Conservation (phyloP, 2,329 filamentous ascomycete genomes). For the Pseudogymnoascus sp. region DNA sequence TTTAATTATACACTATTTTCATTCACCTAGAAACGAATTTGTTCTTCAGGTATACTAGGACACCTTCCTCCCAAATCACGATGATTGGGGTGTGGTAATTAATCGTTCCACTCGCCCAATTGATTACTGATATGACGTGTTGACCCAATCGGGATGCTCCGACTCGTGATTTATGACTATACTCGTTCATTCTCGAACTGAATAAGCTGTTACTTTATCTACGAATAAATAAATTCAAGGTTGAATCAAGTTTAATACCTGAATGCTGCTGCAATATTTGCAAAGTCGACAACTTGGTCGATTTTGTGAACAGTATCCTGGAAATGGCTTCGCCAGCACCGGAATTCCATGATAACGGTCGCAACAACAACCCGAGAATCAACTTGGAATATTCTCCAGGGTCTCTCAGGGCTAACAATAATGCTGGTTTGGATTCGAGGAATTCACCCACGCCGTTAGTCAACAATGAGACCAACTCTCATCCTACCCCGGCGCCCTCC, state of each 20-base stretch:
- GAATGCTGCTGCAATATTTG: neutral
- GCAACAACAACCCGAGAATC: neutral
- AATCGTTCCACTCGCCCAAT: neutral
- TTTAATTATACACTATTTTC: neutral
- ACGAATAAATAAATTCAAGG: neutral
- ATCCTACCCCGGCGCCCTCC: neutral
- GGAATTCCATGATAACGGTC: neutral
- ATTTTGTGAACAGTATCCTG: neutral
- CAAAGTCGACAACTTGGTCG: neutral
- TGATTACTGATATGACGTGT: slow-evolving; percentile 3
- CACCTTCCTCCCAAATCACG: neutral
- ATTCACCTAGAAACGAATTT: neutral
- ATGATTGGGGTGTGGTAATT: neutral
- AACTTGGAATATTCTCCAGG: neutral
- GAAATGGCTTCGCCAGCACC: neutral
- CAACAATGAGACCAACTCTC: neutral
- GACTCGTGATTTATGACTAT: neutral
- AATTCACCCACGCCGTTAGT: neutral
- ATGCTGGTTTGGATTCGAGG: neutral
- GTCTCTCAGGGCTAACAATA: neutral
- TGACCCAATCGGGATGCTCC: neutral
- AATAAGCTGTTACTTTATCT: neutral
- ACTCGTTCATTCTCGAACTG: neutral
- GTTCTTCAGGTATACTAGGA: neutral
- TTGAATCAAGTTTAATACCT: neutral